These are phyloP conservation scores for Tylopilus sp. DNA, from an alignment of 768 basidiomycete genomes.

Conservation along the genomic window DNA sequence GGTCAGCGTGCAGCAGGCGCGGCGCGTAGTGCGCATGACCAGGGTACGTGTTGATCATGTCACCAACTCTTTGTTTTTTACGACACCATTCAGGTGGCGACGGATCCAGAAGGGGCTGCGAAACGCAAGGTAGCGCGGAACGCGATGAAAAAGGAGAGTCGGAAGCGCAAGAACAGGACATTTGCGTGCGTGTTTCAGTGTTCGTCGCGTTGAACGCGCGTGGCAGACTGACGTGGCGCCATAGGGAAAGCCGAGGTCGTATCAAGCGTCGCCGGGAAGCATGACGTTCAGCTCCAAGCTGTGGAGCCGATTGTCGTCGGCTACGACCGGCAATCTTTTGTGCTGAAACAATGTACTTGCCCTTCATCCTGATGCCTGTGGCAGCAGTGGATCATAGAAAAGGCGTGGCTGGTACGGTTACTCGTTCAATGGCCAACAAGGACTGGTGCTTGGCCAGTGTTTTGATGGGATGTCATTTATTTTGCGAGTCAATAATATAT, in stretches of 20 bases:
- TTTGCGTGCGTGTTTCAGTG: conserved; percentile 52
- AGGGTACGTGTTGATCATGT: conserved; percentile 33
- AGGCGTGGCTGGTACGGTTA: too few relatives aligned
- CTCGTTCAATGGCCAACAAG: too few relatives aligned
- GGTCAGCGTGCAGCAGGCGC: conserved; percentile 62
- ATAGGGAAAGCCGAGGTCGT: conserved; percentile 48
- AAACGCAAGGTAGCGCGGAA: conserved; percentile 72
- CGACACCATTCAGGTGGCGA: conserved; percentile 45
- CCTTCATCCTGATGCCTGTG: too few relatives aligned
- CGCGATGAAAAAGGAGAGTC: conserved; percentile 75
- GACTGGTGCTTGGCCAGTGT: too few relatives aligned
- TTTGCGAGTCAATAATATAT: too few relatives aligned
- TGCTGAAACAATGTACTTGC: too few relatives aligned
- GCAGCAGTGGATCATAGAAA: too few relatives aligned
- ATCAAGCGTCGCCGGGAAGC: conserved; percentile 43
- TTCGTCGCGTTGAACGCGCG: too few relatives aligned
- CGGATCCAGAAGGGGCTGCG: conserved; percentile 73
- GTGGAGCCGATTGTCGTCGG: not conserved
- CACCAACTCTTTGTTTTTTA: too few relatives aligned
- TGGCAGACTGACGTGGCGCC: too few relatives aligned
- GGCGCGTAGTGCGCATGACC: conserved; percentile 58
- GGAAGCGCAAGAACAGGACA: conserved; percentile 67
- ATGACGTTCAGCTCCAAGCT: not conserved
- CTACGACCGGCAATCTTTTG: too few relatives aligned
- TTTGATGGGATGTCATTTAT: too few relatives aligned